Percentiles rank a stretch among this genome's conserved stretches.
These are phyloP conservation scores for Volvariella volvacea DNA, from an alignment of 1,284 basidiomycete genomes.

Conservation along the genomic window DNA sequence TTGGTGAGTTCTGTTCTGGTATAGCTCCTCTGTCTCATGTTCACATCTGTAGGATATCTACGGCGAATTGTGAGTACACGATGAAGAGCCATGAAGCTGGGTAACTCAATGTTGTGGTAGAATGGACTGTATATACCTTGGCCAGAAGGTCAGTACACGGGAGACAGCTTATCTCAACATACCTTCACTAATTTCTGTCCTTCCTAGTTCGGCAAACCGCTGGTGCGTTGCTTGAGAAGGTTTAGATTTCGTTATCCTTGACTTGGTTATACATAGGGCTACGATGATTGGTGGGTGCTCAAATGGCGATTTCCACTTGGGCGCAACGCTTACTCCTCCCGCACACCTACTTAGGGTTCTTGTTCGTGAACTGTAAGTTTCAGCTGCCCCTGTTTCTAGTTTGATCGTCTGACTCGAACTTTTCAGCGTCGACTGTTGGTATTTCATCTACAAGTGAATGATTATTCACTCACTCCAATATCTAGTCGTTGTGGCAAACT, in stretches of 20 bases:
- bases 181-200: background rate
- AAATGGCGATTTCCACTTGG: too few species aligned
- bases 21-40: slow-evolving; percentile 1
- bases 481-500: slow-evolving; percentile 61
- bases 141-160: slow-evolving; percentile 69
- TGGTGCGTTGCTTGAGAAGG: slow-evolving; percentile 20
- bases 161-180: too few species aligned
- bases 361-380: slow-evolving; percentile 67
- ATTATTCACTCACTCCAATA: background rate
- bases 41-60: slow-evolving; percentile 70
- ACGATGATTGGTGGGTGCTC: slow-evolving; percentile 30
- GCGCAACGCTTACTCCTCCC: too few species aligned
- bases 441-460: background rate
- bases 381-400: background rate
- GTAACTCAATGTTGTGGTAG: slow-evolving; percentile 28
- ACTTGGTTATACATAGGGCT: slow-evolving; percentile 14
- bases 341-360: slow-evolving; percentile 49
- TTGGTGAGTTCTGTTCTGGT: slow-evolving; percentile 45
- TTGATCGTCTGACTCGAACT: too few species aligned
- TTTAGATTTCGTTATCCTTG: background rate
- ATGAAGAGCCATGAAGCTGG: background rate
- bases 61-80: slow-evolving; percentile 65
- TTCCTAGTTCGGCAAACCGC: slow-evolving; percentile 36
- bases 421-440: slow-evolving; percentile 71
- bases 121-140: slow-evolving; percentile 92